Conservation (phyloP, 75 land plant genomes). For the Pseudotsuga menziesii region DNA sequence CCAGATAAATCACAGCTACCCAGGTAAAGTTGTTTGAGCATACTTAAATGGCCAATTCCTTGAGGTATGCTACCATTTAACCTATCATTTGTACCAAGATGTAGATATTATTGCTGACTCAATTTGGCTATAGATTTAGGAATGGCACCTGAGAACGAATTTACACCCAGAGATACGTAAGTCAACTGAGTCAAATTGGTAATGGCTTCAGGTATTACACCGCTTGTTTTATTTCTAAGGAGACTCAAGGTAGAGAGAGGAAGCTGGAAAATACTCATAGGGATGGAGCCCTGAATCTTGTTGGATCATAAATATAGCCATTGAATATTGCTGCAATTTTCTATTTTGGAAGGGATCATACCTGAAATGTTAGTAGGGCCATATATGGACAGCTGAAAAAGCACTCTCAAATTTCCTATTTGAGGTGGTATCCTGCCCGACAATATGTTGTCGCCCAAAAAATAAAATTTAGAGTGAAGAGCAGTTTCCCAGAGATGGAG, state of each 20-base stretch:
- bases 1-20: slow-evolving; percentile 11
- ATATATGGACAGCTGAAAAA: too few relatives aligned
- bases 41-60: neutral
- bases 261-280: neutral
- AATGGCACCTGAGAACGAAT: neutral
- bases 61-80: neutral
- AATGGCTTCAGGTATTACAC: neutral
- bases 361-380: too few relatives aligned
- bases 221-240: neutral
- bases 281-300: neutral
- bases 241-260: neutral
- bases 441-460: neutral
- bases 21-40: neutral
- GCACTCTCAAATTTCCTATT: too few relatives aligned
- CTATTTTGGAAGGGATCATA: slow-evolving; percentile 15
- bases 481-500: neutral
- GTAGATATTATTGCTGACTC: too few relatives aligned
- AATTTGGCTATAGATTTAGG: too few relatives aligned
- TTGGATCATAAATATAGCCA: neutral
- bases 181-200: neutral
- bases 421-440: neutral
- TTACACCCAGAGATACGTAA: neutral
- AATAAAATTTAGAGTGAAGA: neutral
- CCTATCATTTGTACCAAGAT: neutral
- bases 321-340: neutral